Evolutionary conservation across 164 flowering plant species (phyloP).

Genomic region (Dillenia turbinata): DNA sequence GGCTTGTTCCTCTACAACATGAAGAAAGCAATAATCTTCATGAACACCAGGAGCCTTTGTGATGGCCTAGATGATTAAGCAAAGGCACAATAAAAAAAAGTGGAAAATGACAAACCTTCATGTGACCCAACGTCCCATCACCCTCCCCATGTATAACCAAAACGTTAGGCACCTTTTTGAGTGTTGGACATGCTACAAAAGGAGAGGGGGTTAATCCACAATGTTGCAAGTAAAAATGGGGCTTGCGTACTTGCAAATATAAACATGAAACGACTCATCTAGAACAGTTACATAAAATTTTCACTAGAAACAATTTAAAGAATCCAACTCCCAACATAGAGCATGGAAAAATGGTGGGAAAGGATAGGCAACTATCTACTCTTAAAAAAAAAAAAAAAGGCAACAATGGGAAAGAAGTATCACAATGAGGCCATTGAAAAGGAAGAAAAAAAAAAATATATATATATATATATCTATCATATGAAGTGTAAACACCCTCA

Average conservation of each 20-base stretch:
- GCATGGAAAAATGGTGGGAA: too few relatives aligned
- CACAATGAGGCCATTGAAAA: too few relatives aligned
- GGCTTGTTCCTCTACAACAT: constrained; percentile 67
- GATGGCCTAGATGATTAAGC: not conserved
- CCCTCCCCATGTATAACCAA: constrained; percentile 93
- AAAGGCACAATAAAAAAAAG: constrained; percentile 3
- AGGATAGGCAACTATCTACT: too few relatives aligned
- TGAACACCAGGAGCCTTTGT: not conserved
- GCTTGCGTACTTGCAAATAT: not conserved
- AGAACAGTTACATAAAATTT: too few relatives aligned
- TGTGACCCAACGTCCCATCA: constrained; percentile 58
- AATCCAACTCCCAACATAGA: too few relatives aligned
- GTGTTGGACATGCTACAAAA: constrained; percentile 83
- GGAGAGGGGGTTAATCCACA: constrained; percentile 1
- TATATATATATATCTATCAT: too few relatives aligned
- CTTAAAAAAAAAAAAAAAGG: too few relatives aligned
- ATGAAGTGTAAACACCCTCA: too few relatives aligned
- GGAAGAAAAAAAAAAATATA: too few relatives aligned
- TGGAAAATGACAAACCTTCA: constrained; percentile 51
- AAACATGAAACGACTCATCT: not conserved
- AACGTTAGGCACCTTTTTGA: constrained; percentile 63
- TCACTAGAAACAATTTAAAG: too few relatives aligned
- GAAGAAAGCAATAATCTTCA: constrained; percentile 8
- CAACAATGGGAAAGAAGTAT: too few relatives aligned
- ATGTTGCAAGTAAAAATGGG: not conserved